Evolutionary conservation across 2,329 filamentous ascomycete species (phyloP).

Genomic region (Neocatenulostroma microsporum): DNA sequence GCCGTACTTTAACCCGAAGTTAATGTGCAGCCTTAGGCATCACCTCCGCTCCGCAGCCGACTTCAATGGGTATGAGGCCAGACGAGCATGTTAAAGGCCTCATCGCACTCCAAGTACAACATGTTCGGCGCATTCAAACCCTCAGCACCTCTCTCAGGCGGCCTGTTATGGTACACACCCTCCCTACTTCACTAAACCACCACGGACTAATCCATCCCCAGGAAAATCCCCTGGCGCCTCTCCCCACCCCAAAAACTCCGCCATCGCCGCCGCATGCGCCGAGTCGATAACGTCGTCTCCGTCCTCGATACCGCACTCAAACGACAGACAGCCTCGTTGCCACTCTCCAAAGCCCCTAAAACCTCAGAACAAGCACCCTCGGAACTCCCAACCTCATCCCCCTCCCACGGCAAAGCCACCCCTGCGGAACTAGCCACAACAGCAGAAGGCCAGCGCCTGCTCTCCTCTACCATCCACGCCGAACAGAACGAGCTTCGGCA

Average conservation of each 20-base stretch:
- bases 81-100: neutral
- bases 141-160: conserved; percentile 66
- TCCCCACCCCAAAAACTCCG: conserved; percentile 85
- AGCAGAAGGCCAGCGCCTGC: conserved; percentile 26
- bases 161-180: conserved; percentile 63
- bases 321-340: conserved; percentile 43
- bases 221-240: conserved; percentile 96
- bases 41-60: neutral
- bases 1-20: neutral
- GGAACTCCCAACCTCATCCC: conserved; percentile 3
- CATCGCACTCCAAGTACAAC: conserved; percentile 22
- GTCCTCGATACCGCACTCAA: conserved; percentile 69
- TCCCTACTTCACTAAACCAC: neutral
- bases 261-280: conserved; percentile 72
- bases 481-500: conserved; percentile 19
- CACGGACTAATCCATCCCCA: conserved; percentile 24
- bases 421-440: conserved; percentile 22
- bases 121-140: conserved; percentile 84
- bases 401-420: conserved; percentile 16
- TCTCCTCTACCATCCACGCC: conserved; percentile 12
- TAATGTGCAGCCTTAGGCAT: no score
- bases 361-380: conserved; percentile 3
- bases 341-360: conserved; percentile 4
- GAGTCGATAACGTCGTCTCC: conserved; percentile 80
- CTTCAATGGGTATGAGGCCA: neutral